Evolutionary conservation across 495 filamentous ascomycete species (phyloP), one percentile per base, ranked within the genome.

Genomic region (Halenospora varia): DNA sequence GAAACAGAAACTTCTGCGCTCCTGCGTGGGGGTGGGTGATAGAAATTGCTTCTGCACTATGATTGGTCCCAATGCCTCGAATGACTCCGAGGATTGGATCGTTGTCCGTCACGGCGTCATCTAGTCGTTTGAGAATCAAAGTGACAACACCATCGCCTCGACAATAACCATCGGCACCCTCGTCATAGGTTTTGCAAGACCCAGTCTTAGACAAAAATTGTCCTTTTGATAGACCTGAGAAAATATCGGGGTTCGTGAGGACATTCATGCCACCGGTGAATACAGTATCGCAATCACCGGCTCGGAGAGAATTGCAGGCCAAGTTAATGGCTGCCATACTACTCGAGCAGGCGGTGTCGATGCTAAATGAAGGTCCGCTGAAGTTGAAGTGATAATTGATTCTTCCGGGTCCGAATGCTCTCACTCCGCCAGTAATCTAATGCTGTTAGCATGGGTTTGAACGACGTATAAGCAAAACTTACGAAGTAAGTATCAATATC

Each of bases 301-400:
- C 74, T 73, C 88, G 86, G 23, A 96, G 75, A 2, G 89, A 87
- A 59, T 88, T 91, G 67, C 90, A 94, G 51, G 91, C 91, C 40
- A 90, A 70, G 60, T 95, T 78, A 41, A 82, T 61, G 22, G 79
- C 78, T 50, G 76, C 73, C 51, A 79, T 65, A 54, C 87, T 90
- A 6, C 89, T 93, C 1, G 91, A 96, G 67, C 91, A 96, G 24
- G 90, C 91, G 9, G 91, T 96, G 64, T 96, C 90, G 20, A 92
- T 78, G 25, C 84, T 92, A 63, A 89, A 88, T 57, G 87, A 75
- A 1, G 77, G 74, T 3, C 83, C 80, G 29, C 78, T 71, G 56
- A 82, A 72, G 57, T 79, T 74, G 57, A 82, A 82, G 62, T 76
- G 79, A 50, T 82, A 75, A 2, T 78, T 76, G 57, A 82, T 79